Percentiles rank a stretch among this genome's conserved stretches.
These are phyloP conservation scores for Davidsoniella australis DNA, from an alignment of 2,329 filamentous ascomycete genomes.

Conservation along the genomic window DNA sequence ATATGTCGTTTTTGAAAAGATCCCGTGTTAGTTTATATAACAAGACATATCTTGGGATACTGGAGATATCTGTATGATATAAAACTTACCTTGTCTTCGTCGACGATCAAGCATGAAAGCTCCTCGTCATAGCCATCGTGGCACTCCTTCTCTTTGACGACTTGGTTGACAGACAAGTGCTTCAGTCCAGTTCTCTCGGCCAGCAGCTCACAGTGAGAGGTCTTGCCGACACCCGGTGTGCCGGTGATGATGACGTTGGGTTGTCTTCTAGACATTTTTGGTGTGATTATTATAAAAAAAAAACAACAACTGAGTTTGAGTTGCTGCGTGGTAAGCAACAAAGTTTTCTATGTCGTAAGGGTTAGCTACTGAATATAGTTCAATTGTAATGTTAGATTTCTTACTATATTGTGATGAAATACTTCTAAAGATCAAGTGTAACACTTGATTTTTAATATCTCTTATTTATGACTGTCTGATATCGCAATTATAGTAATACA, in stretches of 20 bases:
- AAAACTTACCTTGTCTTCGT: constrained; percentile 70
- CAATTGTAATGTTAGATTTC: neutral
- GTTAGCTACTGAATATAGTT: neutral
- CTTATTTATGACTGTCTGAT: no score
- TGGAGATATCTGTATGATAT: neutral
- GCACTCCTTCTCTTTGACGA: constrained; percentile 77
- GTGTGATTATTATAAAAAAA: constrained; percentile 7
- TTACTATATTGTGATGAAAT: no score
- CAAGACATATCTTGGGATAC: neutral
- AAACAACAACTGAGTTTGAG: constrained; percentile 2
- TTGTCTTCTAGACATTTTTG: constrained; percentile 23
- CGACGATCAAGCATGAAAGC: constrained; percentile 76
- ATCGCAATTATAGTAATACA: no score
- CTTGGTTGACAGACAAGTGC: constrained; percentile 75
- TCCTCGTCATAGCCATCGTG: constrained; percentile 80
- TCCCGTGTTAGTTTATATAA: neutral
- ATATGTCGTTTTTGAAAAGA: neutral
- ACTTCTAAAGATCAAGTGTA: no score
- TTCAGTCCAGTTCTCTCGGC: constrained; percentile 59
- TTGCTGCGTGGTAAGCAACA: neutral
- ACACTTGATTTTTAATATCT: no score
- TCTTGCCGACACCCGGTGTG: constrained; percentile 91
- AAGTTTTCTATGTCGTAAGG: neutral
- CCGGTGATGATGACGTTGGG: constrained; percentile 94
- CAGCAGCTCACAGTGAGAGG: constrained; percentile 71